These are phyloP conservation scores for Boletus rubropictus DNA, from an alignment of 768 basidiomycete species.

Conservation along the genomic window DNA sequence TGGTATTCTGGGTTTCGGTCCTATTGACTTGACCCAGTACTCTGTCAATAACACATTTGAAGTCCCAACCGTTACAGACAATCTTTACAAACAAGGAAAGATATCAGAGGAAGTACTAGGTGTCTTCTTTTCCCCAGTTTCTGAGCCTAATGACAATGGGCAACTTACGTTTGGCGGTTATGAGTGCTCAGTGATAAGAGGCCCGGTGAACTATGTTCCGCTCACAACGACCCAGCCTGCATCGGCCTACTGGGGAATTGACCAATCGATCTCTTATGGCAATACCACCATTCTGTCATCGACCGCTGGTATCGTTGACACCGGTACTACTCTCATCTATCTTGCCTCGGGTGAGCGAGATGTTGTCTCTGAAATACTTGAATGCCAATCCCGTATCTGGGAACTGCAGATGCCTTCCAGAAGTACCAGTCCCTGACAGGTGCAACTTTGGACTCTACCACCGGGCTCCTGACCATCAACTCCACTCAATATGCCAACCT, in stretches of 20 bases:
- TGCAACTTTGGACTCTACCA: slow-evolving; percentile 19
- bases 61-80: slow-evolving; percentile 35
- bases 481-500: slow-evolving; percentile 20
- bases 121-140: slow-evolving; percentile 28
- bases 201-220: slow-evolving; percentile 22
- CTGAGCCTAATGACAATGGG: slow-evolving; percentile 17
- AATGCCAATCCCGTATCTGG: neutral
- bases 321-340: slow-evolving; percentile 30
- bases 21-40: slow-evolving; percentile 30
- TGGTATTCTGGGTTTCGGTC: slow-evolving; percentile 38
- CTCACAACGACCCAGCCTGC: slow-evolving; percentile 25
- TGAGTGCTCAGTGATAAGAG: slow-evolving; percentile 15
- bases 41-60: slow-evolving; percentile 8
- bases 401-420: slow-evolving; percentile 20
- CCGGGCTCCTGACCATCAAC: slow-evolving; percentile 27
- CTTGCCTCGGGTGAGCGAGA: slow-evolving; percentile 16
- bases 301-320: slow-evolving; percentile 33
- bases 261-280: slow-evolving; percentile 29
- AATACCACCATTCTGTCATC: slow-evolving; percentile 16
- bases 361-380: neutral
- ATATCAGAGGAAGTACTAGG: slow-evolving; percentile 28
- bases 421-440: slow-evolving; percentile 23
- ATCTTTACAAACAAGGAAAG: slow-evolving; percentile 25
- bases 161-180: slow-evolving; percentile 27
- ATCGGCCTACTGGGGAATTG: slow-evolving; percentile 28